Percentiles rank a stretch among this genome's conserved stretches.
Evolutionary conservation across 2,329 filamentous ascomycete genomes (phyloP).

Genomic region (Sporothrix euskadiensis): DNA sequence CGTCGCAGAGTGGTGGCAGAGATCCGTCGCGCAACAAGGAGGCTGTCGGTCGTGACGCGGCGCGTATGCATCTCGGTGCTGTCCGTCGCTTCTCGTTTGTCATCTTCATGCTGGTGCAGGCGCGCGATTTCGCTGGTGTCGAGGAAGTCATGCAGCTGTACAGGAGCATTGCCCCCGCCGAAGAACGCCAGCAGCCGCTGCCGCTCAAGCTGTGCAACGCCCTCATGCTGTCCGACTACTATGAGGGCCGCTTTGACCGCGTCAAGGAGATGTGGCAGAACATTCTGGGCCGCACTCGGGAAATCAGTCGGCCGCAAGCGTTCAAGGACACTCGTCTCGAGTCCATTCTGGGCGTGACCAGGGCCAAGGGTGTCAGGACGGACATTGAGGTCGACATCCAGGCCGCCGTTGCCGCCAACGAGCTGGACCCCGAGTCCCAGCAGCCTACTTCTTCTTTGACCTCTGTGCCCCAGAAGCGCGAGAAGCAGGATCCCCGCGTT

Average conservation of each 20-base stretch:
- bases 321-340: slow-evolving; percentile 23
- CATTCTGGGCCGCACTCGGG: slow-evolving; percentile 55
- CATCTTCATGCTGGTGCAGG: slow-evolving; percentile 45
- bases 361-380: not conserved
- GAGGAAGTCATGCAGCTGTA: slow-evolving; percentile 52
- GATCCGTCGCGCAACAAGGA: slow-evolving; percentile 25
- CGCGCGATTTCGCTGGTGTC: slow-evolving; percentile 42
- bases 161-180: slow-evolving; percentile 42
- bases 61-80: slow-evolving; percentile 34
- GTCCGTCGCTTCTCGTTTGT: slow-evolving; percentile 45
- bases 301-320: slow-evolving; percentile 43
- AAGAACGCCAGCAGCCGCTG: slow-evolving; percentile 39
- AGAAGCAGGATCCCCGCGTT: slow-evolving; percentile 35
- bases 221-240: slow-evolving; percentile 67
- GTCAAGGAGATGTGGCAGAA: slow-evolving; percentile 68
- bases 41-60: slow-evolving; percentile 32
- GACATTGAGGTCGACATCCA: slow-evolving; percentile 24
- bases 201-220: slow-evolving; percentile 60
- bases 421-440: not conserved
- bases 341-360: slow-evolving; percentile 18
- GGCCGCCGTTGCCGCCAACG: not conserved
- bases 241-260: slow-evolving; percentile 57
- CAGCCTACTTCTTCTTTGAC: not conserved
- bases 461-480: not conserved
- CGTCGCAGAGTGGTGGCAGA: not conserved